phyloP scores from a whole-genome alignment of 257 asterid species.

The Jacaranda mimosifolia region DNA sequence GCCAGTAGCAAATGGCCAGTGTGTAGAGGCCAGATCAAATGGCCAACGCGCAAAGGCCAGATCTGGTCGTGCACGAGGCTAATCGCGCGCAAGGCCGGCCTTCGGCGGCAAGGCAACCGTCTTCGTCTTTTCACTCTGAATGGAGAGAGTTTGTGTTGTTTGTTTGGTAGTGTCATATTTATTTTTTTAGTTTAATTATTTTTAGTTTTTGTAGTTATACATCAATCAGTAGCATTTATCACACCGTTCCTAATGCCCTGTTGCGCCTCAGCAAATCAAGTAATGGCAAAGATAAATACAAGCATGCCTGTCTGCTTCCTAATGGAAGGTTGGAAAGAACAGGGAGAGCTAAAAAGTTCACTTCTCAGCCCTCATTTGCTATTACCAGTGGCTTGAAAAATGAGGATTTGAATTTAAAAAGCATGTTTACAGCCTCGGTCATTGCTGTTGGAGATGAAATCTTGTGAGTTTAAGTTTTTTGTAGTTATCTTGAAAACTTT shows the following conservation, averaged over 20 bases:
- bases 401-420: slow-evolving; percentile 49
- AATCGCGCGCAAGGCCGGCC: too few relatives aligned
- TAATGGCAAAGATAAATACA: slow-evolving; percentile 58
- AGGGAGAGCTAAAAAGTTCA: slow-evolving; percentile 74
- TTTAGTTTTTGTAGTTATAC: slow-evolving; percentile 69
- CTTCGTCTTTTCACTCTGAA: background rate
- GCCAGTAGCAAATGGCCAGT: too few relatives aligned
- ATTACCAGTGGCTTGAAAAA: slow-evolving; percentile 59
- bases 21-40: too few relatives aligned
- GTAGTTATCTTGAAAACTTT: slow-evolving; percentile 3
- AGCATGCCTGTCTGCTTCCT: slow-evolving; percentile 80
- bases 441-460: slow-evolving; percentile 89
- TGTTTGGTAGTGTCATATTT: background rate
- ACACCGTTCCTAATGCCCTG: slow-evolving; percentile 83
- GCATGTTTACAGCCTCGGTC: slow-evolving; percentile 68
- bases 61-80: too few relatives aligned
- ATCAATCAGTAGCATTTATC: slow-evolving; percentile 94
- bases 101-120: too few relatives aligned
- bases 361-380: slow-evolving; percentile 52
- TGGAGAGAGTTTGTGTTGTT: background rate
- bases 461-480: slow-evolving; percentile 67
- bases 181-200: background rate
- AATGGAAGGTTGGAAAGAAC: slow-evolving; percentile 98
- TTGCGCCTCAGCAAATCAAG: slow-evolving; percentile 54
- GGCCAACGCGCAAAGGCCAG: too few relatives aligned